Base-by-base conservation (phyloP, 108 stramenopile species). In the Discostella stelligeroides region DNA sequence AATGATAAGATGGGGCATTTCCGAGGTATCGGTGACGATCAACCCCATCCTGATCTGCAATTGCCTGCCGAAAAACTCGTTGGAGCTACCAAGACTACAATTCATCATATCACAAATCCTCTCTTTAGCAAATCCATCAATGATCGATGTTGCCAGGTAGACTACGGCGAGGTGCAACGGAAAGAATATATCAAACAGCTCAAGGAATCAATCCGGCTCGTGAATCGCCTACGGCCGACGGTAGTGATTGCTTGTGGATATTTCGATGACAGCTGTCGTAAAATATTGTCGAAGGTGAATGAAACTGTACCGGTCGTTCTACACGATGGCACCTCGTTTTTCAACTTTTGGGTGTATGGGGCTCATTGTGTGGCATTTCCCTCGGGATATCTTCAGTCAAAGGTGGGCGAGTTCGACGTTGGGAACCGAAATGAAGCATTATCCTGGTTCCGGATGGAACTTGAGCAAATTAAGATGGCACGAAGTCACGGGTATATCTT, bases 1-100 rank as follows among this genome's bases (percentile, higher is more conserved):
- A 91, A 85, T 66, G 92, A 92, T 34, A 84, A 90, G 30, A 87
- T 90, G 68, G 86, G 86, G 56, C 86, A 90, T 64, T 82, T 84
- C 45, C 86, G 81, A 11, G 71, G 76, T 30, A 56, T 53, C 13
- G 78, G 73, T 13, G 65, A 65, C 15, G 76, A 82, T 29, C 65
- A 78, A 11, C 64, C 81, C 12, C 76, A 84, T 49, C 69, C 76
- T 4, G 68, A 63, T 21, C 47, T 69, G 34, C 55, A 48, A 43
- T 27, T 70, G 14, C 54, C 61, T 47, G 55, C 62, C 39, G 70
- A 50, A 28, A 51, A 55, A 20, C 54, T 70, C 29, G 46, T 11
- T 21, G 60, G 43, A 7, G 72, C 71, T 27, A 72, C 51, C 41
- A 66, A 79, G 45, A 86, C 84, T 15, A 57, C 70, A 25, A 66